Percentiles rank a stretch among this genome's conserved stretches.
These are phyloP conservation scores for Takashimella tepidaria DNA, from an alignment of 1,284 basidiomycete genomes.

Conservation along the genomic window DNA sequence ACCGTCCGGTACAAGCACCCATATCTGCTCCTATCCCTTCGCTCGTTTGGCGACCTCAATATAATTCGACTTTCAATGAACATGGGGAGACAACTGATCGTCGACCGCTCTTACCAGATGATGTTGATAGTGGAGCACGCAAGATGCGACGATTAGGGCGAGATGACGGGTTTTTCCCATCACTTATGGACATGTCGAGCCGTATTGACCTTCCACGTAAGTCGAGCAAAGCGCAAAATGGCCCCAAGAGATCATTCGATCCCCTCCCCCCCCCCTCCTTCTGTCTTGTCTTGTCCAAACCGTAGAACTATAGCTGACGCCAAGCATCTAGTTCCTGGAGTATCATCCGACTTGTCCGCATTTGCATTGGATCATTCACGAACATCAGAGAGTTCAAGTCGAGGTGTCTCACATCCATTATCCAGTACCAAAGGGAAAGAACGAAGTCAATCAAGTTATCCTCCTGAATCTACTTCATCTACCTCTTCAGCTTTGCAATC, in stretches of 20 bases:
- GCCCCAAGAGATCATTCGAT: no score
- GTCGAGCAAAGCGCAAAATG: no score
- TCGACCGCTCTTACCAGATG: background rate
- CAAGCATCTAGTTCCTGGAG: background rate
- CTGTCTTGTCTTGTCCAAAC: no score
- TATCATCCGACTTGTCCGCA: constrained; percentile 31
- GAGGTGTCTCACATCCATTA: background rate
- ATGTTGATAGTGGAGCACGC: background rate
- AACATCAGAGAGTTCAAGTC: background rate
- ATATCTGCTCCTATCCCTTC: background rate
- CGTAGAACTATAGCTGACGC: no score
- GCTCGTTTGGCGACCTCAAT: constrained; percentile 5
- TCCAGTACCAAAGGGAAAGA: background rate
- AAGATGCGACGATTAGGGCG: background rate
- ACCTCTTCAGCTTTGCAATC: background rate
- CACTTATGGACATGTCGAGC: constrained; percentile 5
- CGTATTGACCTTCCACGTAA: constrained; percentile 16
- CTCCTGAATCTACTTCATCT: background rate
- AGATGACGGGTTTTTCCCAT: constrained; percentile 13
- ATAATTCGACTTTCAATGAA: background rate
- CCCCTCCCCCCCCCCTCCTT: no score
- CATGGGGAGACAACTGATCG: background rate
- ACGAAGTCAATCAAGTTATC: background rate
- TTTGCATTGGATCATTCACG: constrained; percentile 26
- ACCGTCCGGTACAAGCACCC: background rate